A percentile compares a stretch with the other conserved stretches of the same genome.
Conservation (phyloP, 2,329 filamentous ascomycete species). For the Ophiostoma pallidulum region DNA sequence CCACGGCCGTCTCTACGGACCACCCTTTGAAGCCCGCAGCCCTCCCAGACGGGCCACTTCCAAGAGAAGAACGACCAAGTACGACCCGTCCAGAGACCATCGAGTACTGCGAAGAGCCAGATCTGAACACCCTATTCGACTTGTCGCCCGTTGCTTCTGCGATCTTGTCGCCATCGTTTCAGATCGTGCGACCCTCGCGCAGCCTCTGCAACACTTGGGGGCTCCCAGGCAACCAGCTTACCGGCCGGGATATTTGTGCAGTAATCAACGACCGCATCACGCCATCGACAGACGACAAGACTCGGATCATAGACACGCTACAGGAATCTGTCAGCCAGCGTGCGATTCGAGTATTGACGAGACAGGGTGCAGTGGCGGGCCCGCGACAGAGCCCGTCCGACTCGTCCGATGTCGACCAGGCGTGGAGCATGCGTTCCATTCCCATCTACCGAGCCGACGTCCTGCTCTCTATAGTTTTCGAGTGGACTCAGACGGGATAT, state of each 20-base stretch:
- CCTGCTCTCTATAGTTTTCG: slow-evolving; percentile 24
- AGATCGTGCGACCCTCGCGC: slow-evolving; percentile 23
- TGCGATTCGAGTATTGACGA: too few species aligned
- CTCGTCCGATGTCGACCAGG: slow-evolving; percentile 1
- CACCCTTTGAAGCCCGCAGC: too few species aligned
- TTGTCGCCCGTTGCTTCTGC: slow-evolving; percentile 24
- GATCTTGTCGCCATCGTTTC: slow-evolving; percentile 23
- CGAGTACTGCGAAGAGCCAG: not conserved
- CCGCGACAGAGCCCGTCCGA: slow-evolving; percentile 8
- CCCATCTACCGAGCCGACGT: slow-evolving; percentile 24
- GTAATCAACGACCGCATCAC: slow-evolving; percentile 21
- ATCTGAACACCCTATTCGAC: slow-evolving; percentile 22
- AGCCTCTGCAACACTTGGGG: slow-evolving; percentile 23
- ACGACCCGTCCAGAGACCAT: not conserved
- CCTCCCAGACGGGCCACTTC: too few species aligned
- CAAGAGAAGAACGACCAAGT: too few species aligned
- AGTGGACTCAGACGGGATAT: slow-evolving; percentile 20
- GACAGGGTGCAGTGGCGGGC: too few species aligned
- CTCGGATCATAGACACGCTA: slow-evolving; percentile 21
- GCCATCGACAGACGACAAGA: slow-evolving; percentile 21
- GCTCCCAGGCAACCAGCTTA: too few species aligned
- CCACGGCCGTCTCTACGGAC: too few species aligned
- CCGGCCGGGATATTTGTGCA: slow-evolving; percentile 22
- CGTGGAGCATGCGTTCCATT: slow-evolving; percentile 25
- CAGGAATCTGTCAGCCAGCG: slow-evolving; percentile 23